These are phyloP conservation scores for Arabis alpina DNA, from an alignment of 345 rosid species.

Conservation along the genomic window DNA sequence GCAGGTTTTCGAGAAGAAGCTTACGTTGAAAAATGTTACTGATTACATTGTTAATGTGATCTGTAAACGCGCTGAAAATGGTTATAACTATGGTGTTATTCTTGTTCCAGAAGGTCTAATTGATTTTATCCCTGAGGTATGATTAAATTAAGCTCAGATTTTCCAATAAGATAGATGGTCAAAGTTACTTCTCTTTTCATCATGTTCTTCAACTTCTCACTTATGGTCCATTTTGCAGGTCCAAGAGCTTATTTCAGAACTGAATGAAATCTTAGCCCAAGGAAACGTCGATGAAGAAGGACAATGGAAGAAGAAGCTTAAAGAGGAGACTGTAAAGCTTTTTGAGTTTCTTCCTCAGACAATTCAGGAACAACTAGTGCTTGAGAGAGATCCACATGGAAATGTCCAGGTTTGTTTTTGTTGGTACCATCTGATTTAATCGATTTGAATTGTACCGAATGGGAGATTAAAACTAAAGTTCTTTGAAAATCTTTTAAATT, in stretches of 20 bases:
- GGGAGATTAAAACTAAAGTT: background rate
- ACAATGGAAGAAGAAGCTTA: constrained; percentile 84
- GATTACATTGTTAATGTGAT: constrained; percentile 84
- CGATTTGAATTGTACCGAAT: too few relatives aligned
- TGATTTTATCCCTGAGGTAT: constrained; percentile 98
- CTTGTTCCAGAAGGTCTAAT: constrained; percentile 98
- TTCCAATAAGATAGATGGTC: background rate
- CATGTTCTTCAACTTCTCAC: constrained; percentile 5
- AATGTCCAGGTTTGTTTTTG: constrained; percentile 78
- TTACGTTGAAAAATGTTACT: constrained; percentile 81
- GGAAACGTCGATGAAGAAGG: constrained; percentile 77
- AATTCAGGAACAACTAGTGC: constrained; percentile 92
- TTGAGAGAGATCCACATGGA: constrained; percentile 99
- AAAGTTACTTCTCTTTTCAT: background rate
- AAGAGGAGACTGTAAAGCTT: constrained; percentile 60
- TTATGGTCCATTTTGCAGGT: constrained; percentile 52
- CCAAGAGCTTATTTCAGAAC: constrained; percentile 86
- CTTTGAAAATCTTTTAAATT: too few relatives aligned
- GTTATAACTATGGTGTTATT: constrained; percentile 90
- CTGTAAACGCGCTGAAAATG: constrained; percentile 69
- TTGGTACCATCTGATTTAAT: background rate
- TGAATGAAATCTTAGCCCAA: constrained; percentile 88
- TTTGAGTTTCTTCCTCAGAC: constrained; percentile 84
- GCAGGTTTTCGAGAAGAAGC: constrained; percentile 84
- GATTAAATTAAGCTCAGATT: background rate